Conservation (phyloP, 441 rosid genomes). For the Aquilaria agallochum region DNA sequence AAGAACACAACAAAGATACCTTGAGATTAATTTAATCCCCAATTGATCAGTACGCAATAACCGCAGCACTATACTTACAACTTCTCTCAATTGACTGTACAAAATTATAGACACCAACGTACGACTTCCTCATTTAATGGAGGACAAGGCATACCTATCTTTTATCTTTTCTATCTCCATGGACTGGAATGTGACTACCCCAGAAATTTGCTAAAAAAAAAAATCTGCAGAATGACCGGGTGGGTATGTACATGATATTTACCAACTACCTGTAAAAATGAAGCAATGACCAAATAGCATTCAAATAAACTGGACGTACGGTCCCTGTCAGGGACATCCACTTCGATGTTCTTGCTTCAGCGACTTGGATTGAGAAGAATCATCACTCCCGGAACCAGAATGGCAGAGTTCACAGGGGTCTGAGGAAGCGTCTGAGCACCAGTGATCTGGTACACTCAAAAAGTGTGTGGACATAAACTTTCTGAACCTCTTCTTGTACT, state of each 20-base stretch:
- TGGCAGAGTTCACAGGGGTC: conserved; percentile 38
- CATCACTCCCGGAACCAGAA: conserved; percentile 18
- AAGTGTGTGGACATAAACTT: conserved; percentile 85
- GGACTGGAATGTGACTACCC: conserved; percentile 34
- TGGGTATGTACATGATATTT: conserved; percentile 29
- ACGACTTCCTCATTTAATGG: too few relatives aligned
- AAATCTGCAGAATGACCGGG: conserved; percentile 44
- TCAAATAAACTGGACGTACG: not conserved
- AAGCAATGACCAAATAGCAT: not conserved
- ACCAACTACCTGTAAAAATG: conserved; percentile 15
- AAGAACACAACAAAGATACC: too few relatives aligned
- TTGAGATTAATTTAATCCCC: not conserved
- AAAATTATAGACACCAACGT: conserved; percentile 17
- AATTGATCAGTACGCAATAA: not conserved
- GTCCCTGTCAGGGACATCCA: conserved; percentile 10
- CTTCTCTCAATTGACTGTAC: conserved; percentile 25
- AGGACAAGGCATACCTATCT: conserved; percentile 18
- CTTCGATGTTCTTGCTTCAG: conserved; percentile 6
- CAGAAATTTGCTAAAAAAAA: conserved; percentile 54
- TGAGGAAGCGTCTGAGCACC: conserved; percentile 57
- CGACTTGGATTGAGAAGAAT: conserved; percentile 17
- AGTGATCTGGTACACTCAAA: conserved; percentile 82
- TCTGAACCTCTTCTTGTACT: conserved; percentile 92
- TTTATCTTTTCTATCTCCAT: too few relatives aligned
- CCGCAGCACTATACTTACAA: conserved; percentile 28